A percentile compares a stretch with the other conserved stretches of the same genome.
Conservation (phyloP, 352 stramenopile species). For the Pythium grandisporangium region DNA sequence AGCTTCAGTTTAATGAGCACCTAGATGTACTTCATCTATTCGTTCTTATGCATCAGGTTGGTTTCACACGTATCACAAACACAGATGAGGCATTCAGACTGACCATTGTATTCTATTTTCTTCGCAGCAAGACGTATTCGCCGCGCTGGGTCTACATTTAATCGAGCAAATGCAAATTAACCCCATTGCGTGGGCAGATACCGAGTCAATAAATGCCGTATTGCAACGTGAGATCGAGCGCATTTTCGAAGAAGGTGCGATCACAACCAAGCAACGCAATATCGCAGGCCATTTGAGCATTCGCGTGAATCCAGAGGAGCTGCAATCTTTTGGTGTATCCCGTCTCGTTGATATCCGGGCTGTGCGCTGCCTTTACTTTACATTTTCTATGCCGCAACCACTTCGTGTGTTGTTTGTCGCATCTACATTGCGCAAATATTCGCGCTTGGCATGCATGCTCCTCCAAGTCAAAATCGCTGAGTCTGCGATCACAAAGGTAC, state of each 20-base stretch:
- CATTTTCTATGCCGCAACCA: constrained; percentile 33
- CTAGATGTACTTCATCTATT: constrained; percentile 41
- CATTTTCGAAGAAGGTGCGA: constrained; percentile 29
- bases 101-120: not conserved
- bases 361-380: constrained; percentile 49
- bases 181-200: constrained; percentile 44
- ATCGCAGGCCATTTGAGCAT: constrained; percentile 37
- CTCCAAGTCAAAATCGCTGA: constrained; percentile 63
- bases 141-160: constrained; percentile 28
- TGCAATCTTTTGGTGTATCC: constrained; percentile 21
- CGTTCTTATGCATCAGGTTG: constrained; percentile 71
- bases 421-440: constrained; percentile 56
- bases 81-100: not conserved
- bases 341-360: constrained; percentile 43
- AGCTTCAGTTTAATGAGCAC: constrained; percentile 39
- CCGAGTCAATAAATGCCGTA: constrained; percentile 38
- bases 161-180: constrained; percentile 44
- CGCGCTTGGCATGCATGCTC: constrained; percentile 35
- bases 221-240: constrained; percentile 43
- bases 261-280: constrained; percentile 23
- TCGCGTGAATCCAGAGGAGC: constrained; percentile 33
- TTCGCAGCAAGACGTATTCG: constrained; percentile 61
- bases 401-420: constrained; percentile 52
- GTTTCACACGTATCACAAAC: not conserved
- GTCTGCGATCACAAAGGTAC: constrained; percentile 42